Evolutionary conservation across 2,329 filamentous ascomycete genomes (phyloP).

Genomic region (Epichloe baconii): DNA sequence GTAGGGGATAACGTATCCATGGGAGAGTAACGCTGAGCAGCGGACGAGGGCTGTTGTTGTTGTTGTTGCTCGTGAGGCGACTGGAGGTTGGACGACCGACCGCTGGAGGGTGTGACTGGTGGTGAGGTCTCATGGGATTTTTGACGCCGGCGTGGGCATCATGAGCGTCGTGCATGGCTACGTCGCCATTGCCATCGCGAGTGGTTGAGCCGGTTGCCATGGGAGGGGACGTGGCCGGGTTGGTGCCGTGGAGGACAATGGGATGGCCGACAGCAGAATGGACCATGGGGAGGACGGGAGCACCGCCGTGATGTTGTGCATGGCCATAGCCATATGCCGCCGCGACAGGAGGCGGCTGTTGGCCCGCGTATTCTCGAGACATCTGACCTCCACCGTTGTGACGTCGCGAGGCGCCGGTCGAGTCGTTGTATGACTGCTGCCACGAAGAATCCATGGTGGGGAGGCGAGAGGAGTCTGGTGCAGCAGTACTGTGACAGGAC

Average conservation of each 20-base stretch:
- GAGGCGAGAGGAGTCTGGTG: constrained; percentile 11
- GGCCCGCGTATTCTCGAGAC: constrained; percentile 33
- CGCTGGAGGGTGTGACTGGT: constrained; percentile 56
- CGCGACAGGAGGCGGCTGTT: constrained; percentile 18
- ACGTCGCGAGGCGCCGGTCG: constrained; percentile 48
- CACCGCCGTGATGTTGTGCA: constrained; percentile 46
- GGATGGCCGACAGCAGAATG: constrained; percentile 20
- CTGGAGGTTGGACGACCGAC: constrained; percentile 49
- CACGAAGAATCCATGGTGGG: constrained; percentile 43
- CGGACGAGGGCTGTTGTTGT: constrained; percentile 52
- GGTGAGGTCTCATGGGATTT: constrained; percentile 67
- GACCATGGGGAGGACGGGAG: constrained; percentile 18
- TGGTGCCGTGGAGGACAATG: constrained; percentile 22
- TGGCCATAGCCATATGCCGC: constrained; percentile 43
- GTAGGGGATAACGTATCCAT: constrained; percentile 82
- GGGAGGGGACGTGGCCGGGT: constrained; percentile 42
- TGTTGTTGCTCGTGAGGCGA: constrained; percentile 45
- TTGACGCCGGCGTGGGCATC: constrained; percentile 80
- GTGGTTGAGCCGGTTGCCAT: constrained; percentile 38
- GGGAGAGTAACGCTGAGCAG: constrained; percentile 85
- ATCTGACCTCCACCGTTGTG: constrained; percentile 41
- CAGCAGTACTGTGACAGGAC: neutral
- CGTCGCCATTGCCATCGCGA: constrained; percentile 62
- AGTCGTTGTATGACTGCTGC: constrained; percentile 52
- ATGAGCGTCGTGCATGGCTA: constrained; percentile 73